A percentile compares a stretch with the other conserved stretches of the same genome.
Evolutionary conservation across 1,139 yeast genomes (phyloP).

Genomic region (Komagataea norvegica): DNA sequence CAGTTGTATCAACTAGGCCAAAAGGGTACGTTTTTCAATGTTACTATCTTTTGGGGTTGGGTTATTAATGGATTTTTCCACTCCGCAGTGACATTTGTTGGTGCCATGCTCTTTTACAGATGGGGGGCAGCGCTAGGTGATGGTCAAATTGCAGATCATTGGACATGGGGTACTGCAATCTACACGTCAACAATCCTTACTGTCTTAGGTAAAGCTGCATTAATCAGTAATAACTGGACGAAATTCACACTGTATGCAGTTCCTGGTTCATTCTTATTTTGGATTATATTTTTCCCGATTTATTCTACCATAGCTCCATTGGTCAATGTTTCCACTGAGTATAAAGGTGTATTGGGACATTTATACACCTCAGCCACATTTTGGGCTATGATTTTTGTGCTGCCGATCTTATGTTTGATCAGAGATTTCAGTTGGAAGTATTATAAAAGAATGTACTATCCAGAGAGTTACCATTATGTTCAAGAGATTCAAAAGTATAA

Average conservation of each 20-base stretch:
- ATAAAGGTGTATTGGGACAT: slow-evolving; percentile 70
- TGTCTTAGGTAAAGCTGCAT: slow-evolving; percentile 91
- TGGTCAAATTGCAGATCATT: slow-evolving; percentile 81
- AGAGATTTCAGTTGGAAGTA: slow-evolving; percentile 95
- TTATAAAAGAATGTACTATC: slow-evolving; percentile 84
- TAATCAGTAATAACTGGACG: slow-evolving; percentile 92
- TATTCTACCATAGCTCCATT: slow-evolving; percentile 84
- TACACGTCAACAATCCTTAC: slow-evolving; percentile 87
- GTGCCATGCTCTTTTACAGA: slow-evolving; percentile 63
- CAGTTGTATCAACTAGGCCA: slow-evolving; percentile 91
- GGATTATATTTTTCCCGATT: slow-evolving; percentile 85
- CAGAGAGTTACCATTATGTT: slow-evolving; percentile 89
- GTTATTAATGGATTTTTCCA: slow-evolving; percentile 92
- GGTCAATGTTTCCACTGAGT: slow-evolving; percentile 78
- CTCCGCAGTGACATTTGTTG: slow-evolving; percentile 77
- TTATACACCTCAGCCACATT: slow-evolving; percentile 75
- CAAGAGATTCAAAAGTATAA: slow-evolving; percentile 97
- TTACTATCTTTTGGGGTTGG: slow-evolving; percentile 96
- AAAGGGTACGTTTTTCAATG: slow-evolving; percentile 81
- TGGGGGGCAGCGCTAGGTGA: slow-evolving; percentile 60
- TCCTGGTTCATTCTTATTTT: slow-evolving; percentile 84
- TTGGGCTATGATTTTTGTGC: slow-evolving; percentile 78
- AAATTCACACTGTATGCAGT: slow-evolving; percentile 87
- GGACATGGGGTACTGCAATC: slow-evolving; percentile 94
- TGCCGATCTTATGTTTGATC: slow-evolving; percentile 71